phyloP scores from a whole-genome alignment of 768 basidiomycete genomes.

The Lyophyllum shimeji region DNA sequence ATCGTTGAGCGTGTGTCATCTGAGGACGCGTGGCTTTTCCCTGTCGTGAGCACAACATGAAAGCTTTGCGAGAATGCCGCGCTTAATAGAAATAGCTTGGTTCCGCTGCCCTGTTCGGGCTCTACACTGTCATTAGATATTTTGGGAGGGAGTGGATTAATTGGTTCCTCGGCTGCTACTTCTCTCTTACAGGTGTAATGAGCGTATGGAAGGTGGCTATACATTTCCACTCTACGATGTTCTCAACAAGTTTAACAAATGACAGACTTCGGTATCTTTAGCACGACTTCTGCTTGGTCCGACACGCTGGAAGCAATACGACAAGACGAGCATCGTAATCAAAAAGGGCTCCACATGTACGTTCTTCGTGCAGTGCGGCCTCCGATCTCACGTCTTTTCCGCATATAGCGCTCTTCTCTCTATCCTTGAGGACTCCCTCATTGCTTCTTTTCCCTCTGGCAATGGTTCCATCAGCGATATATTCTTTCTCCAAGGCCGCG shows the following conservation, averaged over 20 bases:
- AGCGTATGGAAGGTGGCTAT: conserved; percentile 67
- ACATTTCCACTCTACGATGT: background rate
- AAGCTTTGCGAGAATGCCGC: background rate
- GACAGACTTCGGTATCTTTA: conserved; percentile 52
- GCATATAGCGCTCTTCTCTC: conserved; percentile 28
- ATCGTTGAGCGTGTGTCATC: conserved; percentile 60
- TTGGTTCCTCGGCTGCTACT: conserved; percentile 74
- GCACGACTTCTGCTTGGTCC: conserved; percentile 48
- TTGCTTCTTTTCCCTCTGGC: conserved; percentile 58
- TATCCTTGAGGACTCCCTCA: conserved; percentile 61
- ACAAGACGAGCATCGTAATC: conserved; percentile 42
- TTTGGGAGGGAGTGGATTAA: conserved; percentile 84
- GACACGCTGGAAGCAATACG: conserved; percentile 57
- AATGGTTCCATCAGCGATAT: conserved; percentile 63
- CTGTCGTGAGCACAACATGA: conserved; percentile 51
- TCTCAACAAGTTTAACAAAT: background rate
- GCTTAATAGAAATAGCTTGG: conserved; percentile 49
- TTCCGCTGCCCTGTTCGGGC: conserved; percentile 62
- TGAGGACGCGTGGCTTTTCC: conserved; percentile 73
- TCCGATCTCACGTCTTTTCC: conserved; percentile 12
- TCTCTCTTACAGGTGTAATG: conserved; percentile 61
- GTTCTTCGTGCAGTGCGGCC: conserved; percentile 13
- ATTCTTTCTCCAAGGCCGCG: conserved; percentile 42
- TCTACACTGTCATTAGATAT: conserved; percentile 74
- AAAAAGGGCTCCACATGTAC: conserved; percentile 48